These are phyloP conservation scores for Teratosphaeria nubilosa DNA, from an alignment of 2,329 filamentous ascomycete species.

Conservation along the genomic window DNA sequence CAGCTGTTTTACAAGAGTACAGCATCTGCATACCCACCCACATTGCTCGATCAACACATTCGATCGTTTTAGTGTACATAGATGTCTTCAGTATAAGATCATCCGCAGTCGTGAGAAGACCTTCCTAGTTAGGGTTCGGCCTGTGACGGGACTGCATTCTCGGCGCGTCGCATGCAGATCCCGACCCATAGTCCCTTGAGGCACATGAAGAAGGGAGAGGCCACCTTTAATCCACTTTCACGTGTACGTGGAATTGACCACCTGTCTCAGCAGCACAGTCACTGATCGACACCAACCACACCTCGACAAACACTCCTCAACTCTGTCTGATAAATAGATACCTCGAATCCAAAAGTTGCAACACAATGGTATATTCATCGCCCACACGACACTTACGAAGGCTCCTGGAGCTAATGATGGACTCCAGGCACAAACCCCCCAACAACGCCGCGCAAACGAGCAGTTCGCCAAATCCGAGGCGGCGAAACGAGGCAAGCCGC, in stretches of 20 bases:
- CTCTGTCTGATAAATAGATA: neutral
- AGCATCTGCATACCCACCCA: neutral
- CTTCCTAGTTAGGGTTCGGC: neutral
- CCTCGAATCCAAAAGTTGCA: neutral
- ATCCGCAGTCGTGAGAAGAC: neutral
- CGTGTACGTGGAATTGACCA: neutral
- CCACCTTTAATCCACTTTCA: neutral
- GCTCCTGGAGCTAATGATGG: neutral
- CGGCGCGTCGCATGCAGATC: neutral
- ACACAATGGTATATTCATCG: neutral
- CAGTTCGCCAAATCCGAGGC: conserved; percentile 68
- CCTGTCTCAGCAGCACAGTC: neutral
- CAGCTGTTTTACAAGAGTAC: neutral
- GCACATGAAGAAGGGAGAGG: neutral
- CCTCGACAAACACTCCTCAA: neutral
- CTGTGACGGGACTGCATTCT: neutral
- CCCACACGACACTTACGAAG: neutral
- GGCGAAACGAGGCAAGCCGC: conserved; percentile 59
- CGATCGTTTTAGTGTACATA: neutral
- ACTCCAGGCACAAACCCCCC: conserved; percentile 47
- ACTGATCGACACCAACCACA: neutral
- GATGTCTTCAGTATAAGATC: neutral
- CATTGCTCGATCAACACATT: neutral
- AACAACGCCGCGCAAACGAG: conserved; percentile 71
- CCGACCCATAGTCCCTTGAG: neutral